Base-by-base conservation (phyloP, 2,329 filamentous ascomycete genomes). In the Nectriaceae sp. region DNA sequence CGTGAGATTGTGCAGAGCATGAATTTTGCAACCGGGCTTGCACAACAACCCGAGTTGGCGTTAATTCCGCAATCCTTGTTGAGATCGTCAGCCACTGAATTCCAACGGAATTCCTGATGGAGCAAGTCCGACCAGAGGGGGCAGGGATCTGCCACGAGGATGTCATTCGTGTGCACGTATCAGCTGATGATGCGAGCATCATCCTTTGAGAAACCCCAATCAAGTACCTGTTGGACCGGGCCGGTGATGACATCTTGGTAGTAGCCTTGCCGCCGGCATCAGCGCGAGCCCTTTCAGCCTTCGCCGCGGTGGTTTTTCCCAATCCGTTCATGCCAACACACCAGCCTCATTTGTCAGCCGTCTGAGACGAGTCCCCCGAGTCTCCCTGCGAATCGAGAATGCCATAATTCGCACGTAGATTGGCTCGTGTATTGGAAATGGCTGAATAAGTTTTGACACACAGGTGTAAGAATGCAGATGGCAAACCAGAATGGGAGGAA, bases 61-160 rank as follows among this genome's bases (percentile, higher is more conserved):
- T 11, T 50, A 52, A 46, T 53, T 51, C 51, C 44, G 40, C 20
- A 44, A 53, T 58, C 54, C 51, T 44, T 55, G 55, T 33, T 39
- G 44, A 22, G 37, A 45, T 44, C 47, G 49, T 55, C 46, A 53
- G 52, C 50, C 49, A 57, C 47, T 35, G 40, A 51, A 47, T 51
- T 45, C 22, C 35, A 47, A 43, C 60, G 60, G 60, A 49, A 60
- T 53, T 48, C 60, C 60, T 21, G 56, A 62, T 59, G 49, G 55
- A 61, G 60, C 44, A 62, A 49, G 61, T 47, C 60, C 60, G 60
- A 59, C 46, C 8, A 16, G 44, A 36, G 38, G n/a, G 45, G 42
- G 50, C 56, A 63, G 52, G 60, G 60, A 46, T 61, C 55, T 46
- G 26, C 52, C 38, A 61, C 46, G 54, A 54, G 57, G 50, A 52